phyloP scores from a whole-genome alignment of 257 asterid species.

The Solanum sejunctum region DNA sequence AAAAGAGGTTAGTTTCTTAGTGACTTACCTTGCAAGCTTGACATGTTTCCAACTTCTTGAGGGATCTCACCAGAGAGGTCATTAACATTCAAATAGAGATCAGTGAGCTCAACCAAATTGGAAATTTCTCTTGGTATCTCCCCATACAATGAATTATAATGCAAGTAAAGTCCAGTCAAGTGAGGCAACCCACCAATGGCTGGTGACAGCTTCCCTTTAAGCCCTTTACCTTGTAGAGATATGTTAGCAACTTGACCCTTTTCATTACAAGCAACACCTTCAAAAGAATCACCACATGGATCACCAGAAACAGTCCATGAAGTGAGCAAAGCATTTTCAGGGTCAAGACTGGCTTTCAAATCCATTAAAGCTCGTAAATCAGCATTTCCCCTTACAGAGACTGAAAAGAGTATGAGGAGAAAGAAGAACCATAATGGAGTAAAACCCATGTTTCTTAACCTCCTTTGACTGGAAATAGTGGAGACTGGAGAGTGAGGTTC shows the following conservation, averaged over 20 bases:
- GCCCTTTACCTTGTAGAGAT: slow-evolving; percentile 85
- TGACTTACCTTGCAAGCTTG: slow-evolving; percentile 60
- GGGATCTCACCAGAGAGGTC: slow-evolving; percentile 81
- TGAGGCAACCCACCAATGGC: slow-evolving; percentile 51
- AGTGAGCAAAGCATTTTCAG: slow-evolving; percentile 37
- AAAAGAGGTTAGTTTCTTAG: background rate
- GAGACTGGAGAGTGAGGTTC: background rate
- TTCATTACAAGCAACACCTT: slow-evolving; percentile 76
- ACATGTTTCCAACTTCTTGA: slow-evolving; percentile 52
- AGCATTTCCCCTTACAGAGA: slow-evolving; percentile 13
- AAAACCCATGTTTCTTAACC: slow-evolving; percentile 22
- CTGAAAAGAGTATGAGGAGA: slow-evolving; percentile 17
- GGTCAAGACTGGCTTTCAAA: slow-evolving; percentile 70
- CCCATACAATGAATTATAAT: slow-evolving; percentile 64
- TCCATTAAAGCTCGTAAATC: slow-evolving; percentile 52
- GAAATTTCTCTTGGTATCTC: slow-evolving; percentile 65
- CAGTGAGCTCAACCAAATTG: slow-evolving; percentile 43
- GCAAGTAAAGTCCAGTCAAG: slow-evolving; percentile 81
- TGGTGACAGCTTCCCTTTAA: slow-evolving; percentile 67
- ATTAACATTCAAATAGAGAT: slow-evolving; percentile 78
- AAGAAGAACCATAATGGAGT: slow-evolving; percentile 10
- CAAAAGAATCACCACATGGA: slow-evolving; percentile 69
- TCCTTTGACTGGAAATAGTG: background rate
- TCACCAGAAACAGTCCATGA: slow-evolving; percentile 64
- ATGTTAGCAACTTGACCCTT: slow-evolving; percentile 65